Base-by-base conservation (phyloP, 2,329 filamentous ascomycete species). In the Monosporascus sp. region DNA sequence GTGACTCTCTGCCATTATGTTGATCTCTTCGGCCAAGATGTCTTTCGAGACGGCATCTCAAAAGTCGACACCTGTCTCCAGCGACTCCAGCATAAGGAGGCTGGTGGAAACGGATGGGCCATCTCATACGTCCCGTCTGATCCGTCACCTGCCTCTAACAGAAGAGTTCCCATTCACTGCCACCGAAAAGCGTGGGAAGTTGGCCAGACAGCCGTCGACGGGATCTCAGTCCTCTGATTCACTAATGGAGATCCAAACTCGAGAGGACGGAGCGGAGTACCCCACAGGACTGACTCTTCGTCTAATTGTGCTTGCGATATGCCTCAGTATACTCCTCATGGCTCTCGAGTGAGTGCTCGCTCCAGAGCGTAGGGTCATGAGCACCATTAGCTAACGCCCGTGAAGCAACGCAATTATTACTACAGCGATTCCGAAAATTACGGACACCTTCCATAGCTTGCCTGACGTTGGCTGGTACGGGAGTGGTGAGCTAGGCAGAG, bases 381-480 rank as follows among this genome's bases (percentile, higher is more conserved):
- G 11, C 31, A 34, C 11, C 31, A 11, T 31, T 42, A 38, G 44
- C 52, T 55, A 57, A 68, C 49, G 54, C 55, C 38, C 6, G n/a
- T 37, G 31, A 6, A 65, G 62, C 45, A 67, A 67, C 39, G 60
- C 67, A 36, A 73, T 74, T 54, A 70, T 74, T 45, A 68, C 71
- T 17, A 73, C 71, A 3, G 72, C 71, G 18, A 73, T 74, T 48
- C 72, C 72, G 6, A 70, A 69, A 24, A 73, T 74, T 50, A 72
- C 70, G 1, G 62, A 65, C 51, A 58, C 64, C 8, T 72, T 74
- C 58, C 65, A 74, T 52, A 70, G 72, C 41, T 64, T 77, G 0
- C 58, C 64, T 5, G 75, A 78, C 53, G 70, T 78, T 8, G 75
- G 72, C 42, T 79, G 76, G 75, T 78, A 78, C 51, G 74, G 73